These are phyloP conservation scores for Amanita fuliginea DNA, from an alignment of 768 basidiomycete genomes.

Conservation along the genomic window DNA sequence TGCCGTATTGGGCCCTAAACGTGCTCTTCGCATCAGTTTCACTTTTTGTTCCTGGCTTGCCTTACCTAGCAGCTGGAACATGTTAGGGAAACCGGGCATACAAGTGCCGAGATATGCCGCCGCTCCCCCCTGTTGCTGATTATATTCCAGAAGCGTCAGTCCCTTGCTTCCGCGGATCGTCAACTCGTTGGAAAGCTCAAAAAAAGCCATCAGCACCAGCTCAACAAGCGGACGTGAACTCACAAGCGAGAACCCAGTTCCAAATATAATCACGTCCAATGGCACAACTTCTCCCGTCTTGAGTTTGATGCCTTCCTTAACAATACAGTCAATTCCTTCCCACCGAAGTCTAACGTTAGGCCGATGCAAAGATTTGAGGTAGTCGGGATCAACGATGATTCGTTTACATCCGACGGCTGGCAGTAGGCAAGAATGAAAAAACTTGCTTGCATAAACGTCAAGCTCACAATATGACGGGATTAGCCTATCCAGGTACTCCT, in stretches of 20 bases:
- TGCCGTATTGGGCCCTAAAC: slow-evolving; percentile 36
- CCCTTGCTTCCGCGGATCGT: slow-evolving; percentile 32
- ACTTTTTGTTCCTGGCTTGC: slow-evolving; percentile 14
- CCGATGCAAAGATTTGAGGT: slow-evolving; percentile 38
- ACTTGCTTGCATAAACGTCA: not conserved
- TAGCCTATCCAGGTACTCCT: slow-evolving; percentile 32
- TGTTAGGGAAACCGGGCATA: slow-evolving; percentile 46
- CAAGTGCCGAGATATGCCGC: slow-evolving; percentile 43
- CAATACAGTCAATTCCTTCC: slow-evolving; percentile 36
- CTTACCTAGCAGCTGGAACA: slow-evolving; percentile 37
- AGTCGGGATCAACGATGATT: slow-evolving; percentile 49
- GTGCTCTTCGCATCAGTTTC: too few relatives aligned
- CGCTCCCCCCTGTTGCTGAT: slow-evolving; percentile 34
- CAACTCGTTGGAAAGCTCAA: slow-evolving; percentile 26
- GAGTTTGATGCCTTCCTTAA: slow-evolving; percentile 37
- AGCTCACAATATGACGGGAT: slow-evolving; percentile 42
- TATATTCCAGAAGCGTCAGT: slow-evolving; percentile 32
- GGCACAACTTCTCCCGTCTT: slow-evolving; percentile 37
- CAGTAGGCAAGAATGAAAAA: not conserved
- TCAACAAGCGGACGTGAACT: slow-evolving; percentile 10
- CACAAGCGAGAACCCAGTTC: slow-evolving; percentile 43
- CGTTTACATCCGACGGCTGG: slow-evolving; percentile 54
- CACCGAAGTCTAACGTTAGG: slow-evolving; percentile 43
- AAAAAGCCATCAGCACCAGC: slow-evolving; percentile 3
- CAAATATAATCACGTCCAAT: slow-evolving; percentile 48